Percentiles rank a stretch among this genome's conserved stretches.
phyloP scores from a whole-genome alignment of 116 monocot genomes.

The Zostera marina region DNA sequence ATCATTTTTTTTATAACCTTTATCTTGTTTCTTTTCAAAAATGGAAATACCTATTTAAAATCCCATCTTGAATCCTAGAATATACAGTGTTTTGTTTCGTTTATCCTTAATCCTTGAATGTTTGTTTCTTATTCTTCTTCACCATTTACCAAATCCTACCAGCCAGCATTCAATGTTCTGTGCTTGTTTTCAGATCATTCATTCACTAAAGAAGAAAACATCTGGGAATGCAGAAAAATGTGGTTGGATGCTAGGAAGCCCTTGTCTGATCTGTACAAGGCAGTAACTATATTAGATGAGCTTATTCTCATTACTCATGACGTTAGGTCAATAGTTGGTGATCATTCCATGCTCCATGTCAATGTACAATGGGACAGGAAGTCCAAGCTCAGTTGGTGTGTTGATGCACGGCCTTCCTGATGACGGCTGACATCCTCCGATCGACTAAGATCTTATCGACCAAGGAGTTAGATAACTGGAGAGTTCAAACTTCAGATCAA shows the following conservation, averaged over 20 bases:
- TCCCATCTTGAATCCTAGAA: no score
- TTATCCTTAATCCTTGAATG: no score
- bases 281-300: slow-evolving; percentile 8
- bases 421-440: slow-evolving; percentile 11
- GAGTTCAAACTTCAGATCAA: no score
- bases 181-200: no score
- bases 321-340: not conserved
- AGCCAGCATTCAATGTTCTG: no score
- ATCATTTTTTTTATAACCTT: no score
- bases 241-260: slow-evolving; percentile 4
- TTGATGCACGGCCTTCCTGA: slow-evolving; percentile 12
- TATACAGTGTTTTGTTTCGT: no score
- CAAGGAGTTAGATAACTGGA: no score
- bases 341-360: slow-evolving; percentile 4
- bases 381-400: slow-evolving; percentile 2
- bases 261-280: not conserved
- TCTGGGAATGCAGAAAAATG: slow-evolving; percentile 38
- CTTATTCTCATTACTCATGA: slow-evolving; percentile 7
- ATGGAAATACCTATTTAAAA: no score
- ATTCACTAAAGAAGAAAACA: not conserved
- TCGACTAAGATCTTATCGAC: not conserved
- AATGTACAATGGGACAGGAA: slow-evolving; percentile 4
- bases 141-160: no score
- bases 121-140: no score
- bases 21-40: no score